phyloP scores from a whole-genome alignment of 805 yeast genomes.

The Cyberlindnera nakhonratchasimensis region DNA sequence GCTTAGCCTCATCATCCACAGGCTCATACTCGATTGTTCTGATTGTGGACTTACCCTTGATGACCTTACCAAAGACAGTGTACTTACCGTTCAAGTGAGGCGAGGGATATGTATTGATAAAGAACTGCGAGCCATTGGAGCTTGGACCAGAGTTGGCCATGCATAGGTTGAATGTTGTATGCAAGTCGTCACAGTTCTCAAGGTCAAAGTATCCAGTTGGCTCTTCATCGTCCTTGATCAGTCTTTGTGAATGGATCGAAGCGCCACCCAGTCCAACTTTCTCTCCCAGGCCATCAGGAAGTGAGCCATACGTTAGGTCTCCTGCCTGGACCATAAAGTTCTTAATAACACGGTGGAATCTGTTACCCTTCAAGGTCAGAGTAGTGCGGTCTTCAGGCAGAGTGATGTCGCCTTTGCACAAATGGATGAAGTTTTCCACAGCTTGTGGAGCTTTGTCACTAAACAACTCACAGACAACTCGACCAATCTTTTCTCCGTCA shows the following conservation, averaged over 20 bases:
- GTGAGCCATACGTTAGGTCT: constrained; percentile 44
- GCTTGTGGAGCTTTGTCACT: constrained; percentile 54
- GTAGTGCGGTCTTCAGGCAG: constrained; percentile 20
- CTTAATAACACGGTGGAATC: constrained; percentile 60
- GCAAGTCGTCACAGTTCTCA: constrained; percentile 49
- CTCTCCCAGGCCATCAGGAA: constrained; percentile 23
- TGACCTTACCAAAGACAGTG: constrained; percentile 71
- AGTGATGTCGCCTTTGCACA: constrained; percentile 39
- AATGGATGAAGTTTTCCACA: constrained; percentile 43
- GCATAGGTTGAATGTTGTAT: constrained; percentile 49
- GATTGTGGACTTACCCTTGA: constrained; percentile 64
- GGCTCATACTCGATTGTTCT: constrained; percentile 57
- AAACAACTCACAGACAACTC: constrained; percentile 58
- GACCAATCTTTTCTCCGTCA: constrained; percentile 42
- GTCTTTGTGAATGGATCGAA: constrained; percentile 34
- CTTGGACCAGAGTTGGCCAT: constrained; percentile 59
- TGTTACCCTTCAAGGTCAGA: constrained; percentile 40
- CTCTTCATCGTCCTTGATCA: constrained; percentile 23
- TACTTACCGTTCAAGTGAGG: constrained; percentile 77
- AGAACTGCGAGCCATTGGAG: constrained; percentile 64
- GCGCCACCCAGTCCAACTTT: constrained; percentile 42
- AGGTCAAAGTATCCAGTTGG: constrained; percentile 44
- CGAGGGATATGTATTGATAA: constrained; percentile 63
- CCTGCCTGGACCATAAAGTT: constrained; percentile 75
- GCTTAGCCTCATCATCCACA: constrained; percentile 43